Base-by-base conservation (phyloP, 106 monocot species). In the Narthecium ossifragum region DNA sequence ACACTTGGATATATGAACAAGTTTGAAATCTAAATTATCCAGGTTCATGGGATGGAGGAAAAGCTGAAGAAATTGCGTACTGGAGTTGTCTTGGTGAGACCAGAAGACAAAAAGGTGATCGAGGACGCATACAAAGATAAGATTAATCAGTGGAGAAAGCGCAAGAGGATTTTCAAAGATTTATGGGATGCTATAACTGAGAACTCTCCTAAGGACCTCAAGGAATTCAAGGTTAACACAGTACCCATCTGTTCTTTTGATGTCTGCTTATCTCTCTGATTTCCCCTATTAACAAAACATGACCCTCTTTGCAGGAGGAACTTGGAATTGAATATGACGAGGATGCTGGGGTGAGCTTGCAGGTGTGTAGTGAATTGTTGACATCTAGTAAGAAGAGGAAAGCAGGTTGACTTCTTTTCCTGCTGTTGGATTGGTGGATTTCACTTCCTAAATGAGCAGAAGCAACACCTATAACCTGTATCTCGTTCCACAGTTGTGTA, bases 321-420 rank as follows among this genome's bases (percentile, higher is more conserved):
- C 85, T 94, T 33, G 90, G 94, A 38, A 45, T 90, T 29, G 94
- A 94, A 59, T 94, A 80, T 63, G 94, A 90, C 60, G 94, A 94
- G 78, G 94, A 89, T 83, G 77, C 83, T 65, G 89, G 90, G 20
- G 80, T 83, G 26, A 73, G 51, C 70, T 64, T 94, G 50, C 85
- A 94, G 52, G 71, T 77, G 34, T 78, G 70, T 58, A 61, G 25
- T 71, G 93, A 94, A 51, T 34, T 83, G 59, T 40, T 76, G 47
- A 58, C 73, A 24, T 33, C 49, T 26, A 68, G 36, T 61, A 90
- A 85, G 53, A 85, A 68, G 58, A 70, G 74, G 31, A 81, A 31
- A 64, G 37, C 23, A 46, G n/a, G n/a, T n/a, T n/a, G n/a, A n/a
- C n/a, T n/a, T n/a, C n/a, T n/a, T n/a, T n/a, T n/a, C n/a, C n/a